Evolutionary conservation across 2,329 filamentous ascomycete genomes (phyloP).

Genomic region (Penicillium sp.): DNA sequence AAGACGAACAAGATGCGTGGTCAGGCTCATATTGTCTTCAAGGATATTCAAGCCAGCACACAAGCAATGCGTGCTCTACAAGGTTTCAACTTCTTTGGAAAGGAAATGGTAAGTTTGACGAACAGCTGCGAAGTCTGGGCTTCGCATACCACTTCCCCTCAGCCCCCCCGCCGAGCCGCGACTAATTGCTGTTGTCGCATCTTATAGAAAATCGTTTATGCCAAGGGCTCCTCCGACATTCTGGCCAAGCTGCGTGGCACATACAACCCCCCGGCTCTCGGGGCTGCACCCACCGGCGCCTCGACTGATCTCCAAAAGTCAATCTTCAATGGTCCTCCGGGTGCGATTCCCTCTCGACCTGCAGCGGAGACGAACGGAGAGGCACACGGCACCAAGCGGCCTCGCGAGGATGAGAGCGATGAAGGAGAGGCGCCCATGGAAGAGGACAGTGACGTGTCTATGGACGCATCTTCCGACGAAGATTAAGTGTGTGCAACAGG

Average conservation of each 20-base stretch:
- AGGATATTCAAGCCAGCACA: constrained; percentile 83
- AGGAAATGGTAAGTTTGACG: constrained; percentile 63
- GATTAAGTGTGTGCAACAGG: constrained; percentile 44
- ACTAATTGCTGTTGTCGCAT: background rate
- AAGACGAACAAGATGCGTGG: constrained; percentile 91
- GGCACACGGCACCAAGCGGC: constrained; percentile 60
- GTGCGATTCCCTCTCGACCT: constrained; percentile 46
- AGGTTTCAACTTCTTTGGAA: constrained; percentile 78
- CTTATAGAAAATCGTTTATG: constrained; percentile 77
- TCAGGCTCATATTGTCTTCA: constrained; percentile 87
- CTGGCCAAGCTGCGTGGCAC: constrained; percentile 89
- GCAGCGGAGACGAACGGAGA: constrained; percentile 41
- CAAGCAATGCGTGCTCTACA: constrained; percentile 88
- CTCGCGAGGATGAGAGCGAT: constrained; percentile 58
- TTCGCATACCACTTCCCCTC: background rate
- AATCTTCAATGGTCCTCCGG: constrained; percentile 63
- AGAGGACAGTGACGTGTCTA: constrained; percentile 63
- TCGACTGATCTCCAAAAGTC: constrained; percentile 71
- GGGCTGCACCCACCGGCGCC: constrained; percentile 50
- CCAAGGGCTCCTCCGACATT: constrained; percentile 79
- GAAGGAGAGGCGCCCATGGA: constrained; percentile 53
- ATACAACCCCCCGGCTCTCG: constrained; percentile 61
- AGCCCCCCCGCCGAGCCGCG: background rate
- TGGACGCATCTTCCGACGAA: constrained; percentile 68
- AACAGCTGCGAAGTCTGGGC: too few species aligned